These are phyloP conservation scores for Pisolithus tinctorius DNA, from an alignment of 768 basidiomycete species.

Conservation along the genomic window DNA sequence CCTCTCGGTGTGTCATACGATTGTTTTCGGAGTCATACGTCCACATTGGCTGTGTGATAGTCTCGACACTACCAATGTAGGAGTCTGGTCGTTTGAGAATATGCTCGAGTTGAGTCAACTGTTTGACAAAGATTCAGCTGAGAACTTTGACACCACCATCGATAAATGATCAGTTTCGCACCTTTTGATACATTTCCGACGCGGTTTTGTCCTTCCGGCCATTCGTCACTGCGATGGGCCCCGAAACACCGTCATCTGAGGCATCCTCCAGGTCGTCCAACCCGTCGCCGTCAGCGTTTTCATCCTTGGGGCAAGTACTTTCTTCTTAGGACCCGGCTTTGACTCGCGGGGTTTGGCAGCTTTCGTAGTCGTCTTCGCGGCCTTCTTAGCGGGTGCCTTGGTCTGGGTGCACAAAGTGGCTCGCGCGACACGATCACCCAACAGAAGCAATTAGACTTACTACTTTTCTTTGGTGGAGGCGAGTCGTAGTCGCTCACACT, in stretches of 20 bases:
- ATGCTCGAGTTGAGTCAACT: constrained; percentile 95
- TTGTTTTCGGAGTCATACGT: constrained; percentile 81
- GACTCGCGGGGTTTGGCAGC: constrained; percentile 44
- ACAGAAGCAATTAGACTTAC: constrained; percentile 7
- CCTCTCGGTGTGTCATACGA: constrained; percentile 76
- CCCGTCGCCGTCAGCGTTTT: constrained; percentile 49
- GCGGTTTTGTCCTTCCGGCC: constrained; percentile 64
- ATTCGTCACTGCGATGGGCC: constrained; percentile 21
- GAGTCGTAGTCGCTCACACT: constrained; percentile 52
- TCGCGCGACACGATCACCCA: constrained; percentile 7
- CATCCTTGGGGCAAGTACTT: constrained; percentile 60
- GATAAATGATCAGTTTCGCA: constrained; percentile 24
- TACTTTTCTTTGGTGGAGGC: constrained; percentile 53
- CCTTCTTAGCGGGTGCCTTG: constrained; percentile 34
- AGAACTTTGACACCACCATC: neutral
- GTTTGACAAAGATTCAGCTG: constrained; percentile 1
- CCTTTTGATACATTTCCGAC: constrained; percentile 88
- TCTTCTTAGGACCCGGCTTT: constrained; percentile 61
- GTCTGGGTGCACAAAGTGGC: constrained; percentile 17
- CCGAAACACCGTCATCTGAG: constrained; percentile 31
- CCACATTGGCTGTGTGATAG: constrained; percentile 85
- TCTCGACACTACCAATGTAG: constrained; percentile 95
- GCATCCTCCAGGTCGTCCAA: constrained; percentile 32
- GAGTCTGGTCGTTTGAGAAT: constrained; percentile 88
- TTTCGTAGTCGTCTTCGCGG: constrained; percentile 29